Percentiles rank a stretch among this genome's conserved stretches.
Evolutionary conservation across 352 stramenopile species (phyloP).

Genomic region (Phytophthora vignae): DNA sequence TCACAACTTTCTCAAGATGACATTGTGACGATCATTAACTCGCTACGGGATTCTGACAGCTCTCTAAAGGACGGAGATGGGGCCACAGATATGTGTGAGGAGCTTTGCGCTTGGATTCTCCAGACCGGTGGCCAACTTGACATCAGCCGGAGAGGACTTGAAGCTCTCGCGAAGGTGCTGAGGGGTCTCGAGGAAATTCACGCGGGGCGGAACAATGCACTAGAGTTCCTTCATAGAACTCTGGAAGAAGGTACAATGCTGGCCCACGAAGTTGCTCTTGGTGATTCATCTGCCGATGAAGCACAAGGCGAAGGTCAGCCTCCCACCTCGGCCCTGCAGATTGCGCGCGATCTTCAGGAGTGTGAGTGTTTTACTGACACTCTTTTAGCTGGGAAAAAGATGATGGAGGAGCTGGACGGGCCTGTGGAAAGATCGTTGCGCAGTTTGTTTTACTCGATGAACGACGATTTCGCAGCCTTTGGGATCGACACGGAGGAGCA

Average conservation of each 20-base stretch:
- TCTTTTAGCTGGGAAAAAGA: conserved; percentile 43
- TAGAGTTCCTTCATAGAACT: conserved; percentile 40
- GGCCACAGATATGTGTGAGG: conserved; percentile 26
- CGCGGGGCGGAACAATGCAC: conserved; percentile 31
- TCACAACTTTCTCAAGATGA: conserved; percentile 60
- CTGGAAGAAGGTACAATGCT: conserved; percentile 60
- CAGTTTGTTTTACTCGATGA: conserved; percentile 66
- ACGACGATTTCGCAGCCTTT: conserved; percentile 73
- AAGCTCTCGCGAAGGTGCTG: conserved; percentile 34
- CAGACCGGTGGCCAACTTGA: conserved; percentile 57
- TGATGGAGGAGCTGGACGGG: conserved; percentile 45
- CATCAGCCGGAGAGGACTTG: conserved; percentile 49
- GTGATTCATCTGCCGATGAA: conserved; percentile 20
- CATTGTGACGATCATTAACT: conserved; percentile 44
- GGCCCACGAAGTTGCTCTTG: conserved; percentile 33
- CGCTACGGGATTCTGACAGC: conserved; percentile 6
- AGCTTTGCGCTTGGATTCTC: conserved; percentile 45
- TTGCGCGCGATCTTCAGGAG: conserved; percentile 3
- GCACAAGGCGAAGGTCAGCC: conserved; percentile 7
- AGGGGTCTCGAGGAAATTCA: conserved; percentile 51
- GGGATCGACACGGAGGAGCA: conserved; percentile 75
- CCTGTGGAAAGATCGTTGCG: conserved; percentile 53
- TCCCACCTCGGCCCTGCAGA: conserved; percentile 17
- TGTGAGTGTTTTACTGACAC: conserved; percentile 39
- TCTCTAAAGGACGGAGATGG: conserved; percentile 1